These are phyloP conservation scores for Plasmodium vinckei DNA, from an alignment of 169 alveolate species.

Conservation along the genomic window DNA sequence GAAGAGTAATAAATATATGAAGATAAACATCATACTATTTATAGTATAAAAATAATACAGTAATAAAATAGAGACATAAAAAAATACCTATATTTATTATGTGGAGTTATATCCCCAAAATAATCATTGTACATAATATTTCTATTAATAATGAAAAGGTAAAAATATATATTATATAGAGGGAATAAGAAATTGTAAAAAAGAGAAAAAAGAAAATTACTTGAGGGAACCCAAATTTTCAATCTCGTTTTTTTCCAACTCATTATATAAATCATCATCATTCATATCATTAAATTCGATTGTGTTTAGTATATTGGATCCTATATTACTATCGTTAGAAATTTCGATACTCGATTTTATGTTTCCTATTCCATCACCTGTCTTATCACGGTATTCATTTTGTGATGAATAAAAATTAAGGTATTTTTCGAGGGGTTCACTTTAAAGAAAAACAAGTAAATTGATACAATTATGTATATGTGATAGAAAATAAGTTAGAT, in stretches of 20 bases:
- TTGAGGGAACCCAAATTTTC: background rate
- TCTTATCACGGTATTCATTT: conserved; percentile 6
- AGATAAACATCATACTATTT: too few relatives aligned
- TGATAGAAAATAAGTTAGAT: background rate
- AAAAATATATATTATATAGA: background rate
- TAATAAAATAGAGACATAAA: too few relatives aligned
- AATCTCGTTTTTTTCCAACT: background rate
- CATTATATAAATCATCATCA: background rate
- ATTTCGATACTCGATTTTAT: background rate
- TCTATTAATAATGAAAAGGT: background rate
- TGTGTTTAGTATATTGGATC: background rate
- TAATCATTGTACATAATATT: conserved; percentile 2
- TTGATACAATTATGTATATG: background rate
- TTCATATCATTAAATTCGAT: background rate
- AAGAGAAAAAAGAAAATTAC: conserved; percentile 14
- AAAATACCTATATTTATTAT: background rate
- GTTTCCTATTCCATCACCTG: background rate
- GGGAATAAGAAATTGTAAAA: background rate
- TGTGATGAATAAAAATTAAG: conserved; percentile 37
- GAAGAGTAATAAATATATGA: too few relatives aligned
- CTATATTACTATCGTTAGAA: background rate
- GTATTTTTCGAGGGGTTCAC: conserved; percentile 50
- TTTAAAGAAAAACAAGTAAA: background rate
- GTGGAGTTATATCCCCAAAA: background rate
- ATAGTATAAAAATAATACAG: too few relatives aligned